phyloP scores from a whole-genome alignment of 208 protist genomes.

The Crithidia mellificae region DNA sequence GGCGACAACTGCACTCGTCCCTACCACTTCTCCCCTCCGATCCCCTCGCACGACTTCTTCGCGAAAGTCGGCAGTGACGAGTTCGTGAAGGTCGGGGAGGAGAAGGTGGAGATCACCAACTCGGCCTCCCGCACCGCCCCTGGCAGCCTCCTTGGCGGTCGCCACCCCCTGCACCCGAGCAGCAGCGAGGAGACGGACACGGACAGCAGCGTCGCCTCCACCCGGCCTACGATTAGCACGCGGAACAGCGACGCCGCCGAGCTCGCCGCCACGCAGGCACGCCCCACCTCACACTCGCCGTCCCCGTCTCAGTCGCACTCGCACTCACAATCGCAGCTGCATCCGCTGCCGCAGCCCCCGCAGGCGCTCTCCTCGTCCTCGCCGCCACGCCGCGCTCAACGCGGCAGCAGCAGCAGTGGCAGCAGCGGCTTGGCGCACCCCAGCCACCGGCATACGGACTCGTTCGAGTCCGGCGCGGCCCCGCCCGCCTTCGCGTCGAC shows the following conservation, averaged over 20 bases:
- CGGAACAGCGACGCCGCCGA: constrained; percentile 8
- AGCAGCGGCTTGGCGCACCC: background rate
- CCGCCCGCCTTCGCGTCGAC: background rate
- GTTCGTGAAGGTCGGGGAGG: background rate
- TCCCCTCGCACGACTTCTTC: background rate
- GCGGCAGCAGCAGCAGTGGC: background rate
- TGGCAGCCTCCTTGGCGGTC: background rate
- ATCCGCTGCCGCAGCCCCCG: too few relatives aligned
- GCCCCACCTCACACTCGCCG: too few relatives aligned
- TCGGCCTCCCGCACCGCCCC: background rate
- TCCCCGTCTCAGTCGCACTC: too few relatives aligned
- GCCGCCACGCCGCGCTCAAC: too few relatives aligned
- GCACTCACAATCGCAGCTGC: too few relatives aligned
- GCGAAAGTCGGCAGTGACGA: background rate
- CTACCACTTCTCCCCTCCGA: background rate
- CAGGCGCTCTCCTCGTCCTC: too few relatives aligned
- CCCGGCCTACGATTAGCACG: background rate
- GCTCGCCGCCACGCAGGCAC: background rate
- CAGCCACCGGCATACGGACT: background rate
- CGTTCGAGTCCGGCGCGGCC: background rate
- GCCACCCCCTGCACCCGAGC: background rate
- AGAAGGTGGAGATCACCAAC: background rate
- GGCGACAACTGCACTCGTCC: background rate
- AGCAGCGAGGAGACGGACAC: constrained; percentile 9
- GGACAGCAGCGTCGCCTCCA: constrained; percentile 15